Evolutionary conservation across 768 basidiomycete genomes (phyloP).

Genomic region (Russula sp.): DNA sequence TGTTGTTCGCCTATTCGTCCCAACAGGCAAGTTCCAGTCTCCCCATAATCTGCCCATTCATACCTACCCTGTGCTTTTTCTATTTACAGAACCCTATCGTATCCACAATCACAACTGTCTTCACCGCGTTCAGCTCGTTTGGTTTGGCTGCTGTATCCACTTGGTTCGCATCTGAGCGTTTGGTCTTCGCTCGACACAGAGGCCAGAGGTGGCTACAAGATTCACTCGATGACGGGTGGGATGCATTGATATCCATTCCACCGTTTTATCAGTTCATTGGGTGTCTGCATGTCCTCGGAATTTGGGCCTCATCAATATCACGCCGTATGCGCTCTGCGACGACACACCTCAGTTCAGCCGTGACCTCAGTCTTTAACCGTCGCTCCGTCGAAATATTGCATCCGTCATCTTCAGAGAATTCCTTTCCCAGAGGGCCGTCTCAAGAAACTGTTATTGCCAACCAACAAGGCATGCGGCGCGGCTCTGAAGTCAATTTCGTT

Average conservation of each 20-base stretch:
- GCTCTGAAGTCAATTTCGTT: conserved; percentile 18
- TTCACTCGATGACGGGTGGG: conserved; percentile 39
- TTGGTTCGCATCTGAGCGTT: conserved; percentile 69
- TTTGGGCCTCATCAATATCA: background rate
- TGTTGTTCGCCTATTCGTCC: conserved; percentile 72
- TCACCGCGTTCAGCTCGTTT: conserved; percentile 67
- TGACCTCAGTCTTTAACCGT: conserved; percentile 10
- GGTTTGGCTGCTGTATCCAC: conserved; percentile 62
- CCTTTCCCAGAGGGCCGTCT: conserved; percentile 9
- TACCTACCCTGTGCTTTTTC: background rate
- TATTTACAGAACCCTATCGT: conserved; percentile 45
- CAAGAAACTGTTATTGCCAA: conserved; percentile 2
- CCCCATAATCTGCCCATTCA: background rate
- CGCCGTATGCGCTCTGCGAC: conserved; percentile 5
- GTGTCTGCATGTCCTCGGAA: background rate
- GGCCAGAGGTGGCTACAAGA: conserved; percentile 68
- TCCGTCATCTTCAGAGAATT: conserved; percentile 15
- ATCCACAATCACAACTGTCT: conserved; percentile 65
- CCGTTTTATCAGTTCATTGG: conserved; percentile 9
- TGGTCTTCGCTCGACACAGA: conserved; percentile 52
- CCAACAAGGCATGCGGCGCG: conserved; percentile 9
- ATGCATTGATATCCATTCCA: conserved; percentile 19
- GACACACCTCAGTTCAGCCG: conserved; percentile 10
- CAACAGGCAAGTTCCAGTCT: conserved; percentile 41
- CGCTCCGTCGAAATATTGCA: conserved; percentile 2